A percentile compares a stretch with the other conserved stretches of the same genome.
Evolutionary conservation across 305 asterid species (phyloP).

Genomic region (Lippia alba): DNA sequence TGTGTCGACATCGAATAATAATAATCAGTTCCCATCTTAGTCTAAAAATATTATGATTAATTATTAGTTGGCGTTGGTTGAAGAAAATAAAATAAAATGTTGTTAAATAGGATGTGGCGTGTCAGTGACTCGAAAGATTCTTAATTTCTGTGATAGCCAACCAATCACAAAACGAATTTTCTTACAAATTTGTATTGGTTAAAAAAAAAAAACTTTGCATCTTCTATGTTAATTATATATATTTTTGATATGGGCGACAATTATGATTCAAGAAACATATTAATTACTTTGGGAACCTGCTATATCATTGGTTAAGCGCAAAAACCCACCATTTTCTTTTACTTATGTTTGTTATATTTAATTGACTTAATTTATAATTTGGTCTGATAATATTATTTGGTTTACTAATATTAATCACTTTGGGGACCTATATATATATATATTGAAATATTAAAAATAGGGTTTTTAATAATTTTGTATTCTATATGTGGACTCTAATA

Average conservation of each 20-base stretch:
- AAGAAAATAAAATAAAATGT: neutral
- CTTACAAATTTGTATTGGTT: neutral
- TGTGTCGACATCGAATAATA: slow-evolving; percentile 37
- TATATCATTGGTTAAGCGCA: no score
- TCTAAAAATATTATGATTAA: slow-evolving; percentile 35
- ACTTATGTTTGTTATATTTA: no score
- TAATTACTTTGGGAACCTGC: neutral
- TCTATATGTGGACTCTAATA: no score
- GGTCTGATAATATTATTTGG: no score
- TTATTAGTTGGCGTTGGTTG: slow-evolving; percentile 35
- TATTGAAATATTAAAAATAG: no score
- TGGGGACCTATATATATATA: no score
- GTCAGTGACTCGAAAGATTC: slow-evolving; percentile 44
- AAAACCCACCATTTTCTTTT: no score
- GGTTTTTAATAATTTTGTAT: no score
- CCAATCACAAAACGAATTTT: slow-evolving; percentile 22
- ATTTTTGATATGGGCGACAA: neutral
- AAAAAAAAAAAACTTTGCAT: neutral
- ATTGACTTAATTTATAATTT: no score
- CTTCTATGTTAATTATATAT: neutral
- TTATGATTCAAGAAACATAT: neutral
- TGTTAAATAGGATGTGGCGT: slow-evolving; percentile 23
- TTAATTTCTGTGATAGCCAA: slow-evolving; percentile 21
- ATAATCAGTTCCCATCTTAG: slow-evolving; percentile 25
- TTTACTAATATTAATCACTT: no score